Base-by-base conservation (phyloP, 768 basidiomycete species). In the Boletus eberwhitei region DNA sequence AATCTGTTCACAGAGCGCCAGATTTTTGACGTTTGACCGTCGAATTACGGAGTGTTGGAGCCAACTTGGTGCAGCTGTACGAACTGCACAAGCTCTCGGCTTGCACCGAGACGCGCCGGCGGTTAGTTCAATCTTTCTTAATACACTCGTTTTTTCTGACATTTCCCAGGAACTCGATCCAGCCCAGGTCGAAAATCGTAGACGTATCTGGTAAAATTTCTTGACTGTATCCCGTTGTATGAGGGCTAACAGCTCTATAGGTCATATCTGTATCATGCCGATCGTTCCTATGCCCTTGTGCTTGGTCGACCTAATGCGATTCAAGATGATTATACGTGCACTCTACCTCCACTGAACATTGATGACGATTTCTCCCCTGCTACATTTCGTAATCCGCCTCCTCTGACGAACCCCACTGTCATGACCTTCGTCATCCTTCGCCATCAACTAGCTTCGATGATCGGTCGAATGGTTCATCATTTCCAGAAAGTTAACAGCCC, bases 31-130 rank as follows among this genome's bases (percentile, higher is more conserved):
- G 5, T 82, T 91, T 64, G 89, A 92, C 66, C 83, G 89, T 45
- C 84, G 90, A 44, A 88, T 96, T 54, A 94, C 93, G 8, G 94
- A 97, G 73, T 94, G 93, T 64, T 98, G 94, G 93, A 93, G 90
- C 67, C 93, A 96, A 64, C 77, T 98, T 17, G 94, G 94, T 35
- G 93, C 94, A 7, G 92, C 92, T 45, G 87, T 98, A 14, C 75
- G 93, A 55, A 97, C 94, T 32, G 94, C 93, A 9, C 93, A 96
- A 64, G 94, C 94, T 4, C 82, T 98, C 21, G 95, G 94, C 9
- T 73, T 98, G 35, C 94, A 97, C 72, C 81, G 94, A 48, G 94
- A 98, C 89, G 81, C 86, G 2, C 85, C 84, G 34, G 85, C 91
- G 77, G 91, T 93, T 64, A 66, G 82, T 60, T n/a, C 26, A 41